Evolutionary conservation across 495 filamentous ascomycete genomes (phyloP).

Genomic region (Lophiostoma macrostomum): DNA sequence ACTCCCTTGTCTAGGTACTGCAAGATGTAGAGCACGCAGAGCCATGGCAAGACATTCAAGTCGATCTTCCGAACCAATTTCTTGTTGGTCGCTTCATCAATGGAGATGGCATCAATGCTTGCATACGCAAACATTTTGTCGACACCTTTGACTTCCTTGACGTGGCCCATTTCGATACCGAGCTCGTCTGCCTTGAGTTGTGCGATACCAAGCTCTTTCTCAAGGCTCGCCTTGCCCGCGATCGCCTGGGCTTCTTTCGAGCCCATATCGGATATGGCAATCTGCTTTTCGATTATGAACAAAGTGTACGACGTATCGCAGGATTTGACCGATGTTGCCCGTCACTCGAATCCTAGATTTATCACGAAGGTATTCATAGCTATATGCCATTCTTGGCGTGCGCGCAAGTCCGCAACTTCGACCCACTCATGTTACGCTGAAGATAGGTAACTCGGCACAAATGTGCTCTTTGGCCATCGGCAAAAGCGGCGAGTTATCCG

Average conservation of each 20-base stretch:
- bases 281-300: no score
- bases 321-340: no score
- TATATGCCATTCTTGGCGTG: no score
- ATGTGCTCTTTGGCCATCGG: no score
- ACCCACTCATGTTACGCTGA: no score
- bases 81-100: conserved; percentile 4
- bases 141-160: not conserved
- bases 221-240: not conserved
- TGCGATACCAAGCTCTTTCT: not conserved
- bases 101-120: not conserved
- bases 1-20: conserved; percentile 11
- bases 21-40: conserved; percentile 8
- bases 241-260: not conserved
- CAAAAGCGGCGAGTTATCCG: no score
- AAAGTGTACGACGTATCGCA: no score
- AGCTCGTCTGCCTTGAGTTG: not conserved
- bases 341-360: no score
- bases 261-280: not conserved
- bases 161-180: not conserved
- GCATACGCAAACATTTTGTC: conserved; percentile 8
- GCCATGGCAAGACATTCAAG: conserved; percentile 4
- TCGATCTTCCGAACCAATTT: conserved; percentile 7
- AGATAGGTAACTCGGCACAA: no score
- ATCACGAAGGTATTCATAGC: no score
- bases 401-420: no score